Evolutionary conservation across 345 rosid species (phyloP), one percentile per base, ranked within the genome.

Genomic region (Aquilaria sinensis): DNA sequence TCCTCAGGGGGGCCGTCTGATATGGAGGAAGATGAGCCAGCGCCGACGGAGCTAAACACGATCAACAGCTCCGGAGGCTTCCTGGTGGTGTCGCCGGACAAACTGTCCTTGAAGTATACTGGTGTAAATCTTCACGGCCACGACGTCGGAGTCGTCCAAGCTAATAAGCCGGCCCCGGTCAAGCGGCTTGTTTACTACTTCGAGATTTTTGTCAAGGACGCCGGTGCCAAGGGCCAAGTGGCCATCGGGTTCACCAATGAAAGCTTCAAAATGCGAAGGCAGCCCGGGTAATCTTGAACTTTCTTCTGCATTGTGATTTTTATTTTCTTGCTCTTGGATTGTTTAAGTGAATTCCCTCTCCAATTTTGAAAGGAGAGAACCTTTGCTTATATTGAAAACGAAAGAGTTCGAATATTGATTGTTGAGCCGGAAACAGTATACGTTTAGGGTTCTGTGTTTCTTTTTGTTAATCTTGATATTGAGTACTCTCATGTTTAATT

Each of bases 131-230:
- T 75, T 41, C 97, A 94, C 61, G 95, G 89, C 8, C 85, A 88
- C 67, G 97, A 88, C 41, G 97, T 90, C 3, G 99, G 99, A 29
- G 93, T 82, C 51, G 84, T 87, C 47, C 97, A 94, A 67, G 93
- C 89, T 48, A 80, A 90, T 74, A 81, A 62, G 70, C 92, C 96
- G 34, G 97, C 92, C 41, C 96, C 96, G 4, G 72, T 71, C 32
- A 85, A 84, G 83, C 78, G 89, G 56, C 79, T 88, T 14, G 63
- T 79, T 61, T 94, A 90, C 80, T 94, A 88, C 79, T 94, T 94
- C 63, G 99, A 94, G 96, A 88, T 94, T 71, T 79, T 70, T 58
- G 91, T 90, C 45, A 83, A 79, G 73, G 74, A 88, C 62, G 90
- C 86, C 64, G 97, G 97, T 12, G 65, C 45, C 16, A 94, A 82